Base-by-base conservation (phyloP, 176 grass and related monocot species). In the Oryza punctata region DNA sequence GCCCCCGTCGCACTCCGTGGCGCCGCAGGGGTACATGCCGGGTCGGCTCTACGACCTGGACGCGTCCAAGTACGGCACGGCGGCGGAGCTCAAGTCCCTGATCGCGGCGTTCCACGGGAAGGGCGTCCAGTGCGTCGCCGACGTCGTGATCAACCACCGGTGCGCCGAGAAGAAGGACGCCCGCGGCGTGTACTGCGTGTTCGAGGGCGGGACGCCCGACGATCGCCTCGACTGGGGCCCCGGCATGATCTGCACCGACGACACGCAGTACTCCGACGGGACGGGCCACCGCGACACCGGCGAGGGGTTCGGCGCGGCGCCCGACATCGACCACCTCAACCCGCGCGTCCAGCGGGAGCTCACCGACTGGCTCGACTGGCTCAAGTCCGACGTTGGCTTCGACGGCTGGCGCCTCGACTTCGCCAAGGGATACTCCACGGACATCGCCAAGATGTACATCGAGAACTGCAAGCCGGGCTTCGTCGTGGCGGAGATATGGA, bases 301-400 rank as follows among this genome's bases (percentile, higher is more conserved):
- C 16, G 75, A 16, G 0, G 86, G 63, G 19, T 97, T 94, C 73
- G 88, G 16, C 0, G 78, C 86, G 0, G 90, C 92, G 10, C 90
- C 95, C 1, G 90, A 97, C 88, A 82, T 94, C 73, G 95, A 94
- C 84, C 95, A 97, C 86, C 85, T 92, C 75, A 97, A 91, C 82
- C 46, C 24, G 12, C 84, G 79, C 47, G 84, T 97, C 1, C 92
- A 91, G 71, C 49, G 75, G 6, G 92, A 97, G 88, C 88, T 97
- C 77, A 64, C 86, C 0, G 92, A 46, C 11, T 97, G 94, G 94
- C 83, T 97, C 44, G 78, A 78, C 67, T 94, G 89, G 94, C 87
- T 97, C 69, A 94, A 81, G 69, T 16, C 74, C 24, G 88, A 91
- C 72, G 19, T 94, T 27, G 88, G 95, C 1, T 97, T 94, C 47